Evolutionary conservation across 805 yeast genomes (phyloP), one percentile per base, ranked within the genome.

Genomic region (Candida argentea): DNA sequence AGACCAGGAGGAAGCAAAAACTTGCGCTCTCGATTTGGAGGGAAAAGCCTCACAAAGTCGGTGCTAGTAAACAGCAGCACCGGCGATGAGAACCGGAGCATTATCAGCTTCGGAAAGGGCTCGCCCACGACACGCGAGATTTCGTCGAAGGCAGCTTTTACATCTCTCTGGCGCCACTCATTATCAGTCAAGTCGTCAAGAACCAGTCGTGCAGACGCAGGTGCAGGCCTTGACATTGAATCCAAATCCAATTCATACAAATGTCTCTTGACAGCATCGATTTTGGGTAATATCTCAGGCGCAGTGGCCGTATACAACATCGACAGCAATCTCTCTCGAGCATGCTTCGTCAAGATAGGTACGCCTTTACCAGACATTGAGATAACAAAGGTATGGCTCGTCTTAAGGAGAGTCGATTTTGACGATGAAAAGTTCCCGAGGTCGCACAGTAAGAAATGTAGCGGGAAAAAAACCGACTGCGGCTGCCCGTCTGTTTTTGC

Each of bases 21-120:
- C 12, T 29, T 40, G 30, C 62, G 38, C 17, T 55, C 57, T 31
- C 55, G 44, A 7, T 38, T 32, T 7, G 50, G 43, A 0, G 70
- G 67, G 29, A 47, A 60, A 8, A 65, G 25, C 20, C 57, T 52
- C 24, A 33, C 30, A 31, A 70, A 61, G 39, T 71, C 76, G 1
- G 53, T 37, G 4, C 45, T 40, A 6, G 47, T 43, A 1, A 68
- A 43, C 16, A 50, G 50, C 7, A 67, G 58, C 37, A 57, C 55
- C 11, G 50, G 46, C 25, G 67, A 52, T n/a, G 39, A 38, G 31
- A 63, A 57, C 27, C 42, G 41, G 22, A 70, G 48, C 3, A 70
- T 43, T 32, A 56, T 57, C 4, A 58, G 35, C 17, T 26, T 23
- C 6, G 16, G 7, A 2, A 19, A 20, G 5, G 16, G 10, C 4